Evolutionary conservation across 129 eudicot species (phyloP).

Genomic region (Flaveria brownii): DNA sequence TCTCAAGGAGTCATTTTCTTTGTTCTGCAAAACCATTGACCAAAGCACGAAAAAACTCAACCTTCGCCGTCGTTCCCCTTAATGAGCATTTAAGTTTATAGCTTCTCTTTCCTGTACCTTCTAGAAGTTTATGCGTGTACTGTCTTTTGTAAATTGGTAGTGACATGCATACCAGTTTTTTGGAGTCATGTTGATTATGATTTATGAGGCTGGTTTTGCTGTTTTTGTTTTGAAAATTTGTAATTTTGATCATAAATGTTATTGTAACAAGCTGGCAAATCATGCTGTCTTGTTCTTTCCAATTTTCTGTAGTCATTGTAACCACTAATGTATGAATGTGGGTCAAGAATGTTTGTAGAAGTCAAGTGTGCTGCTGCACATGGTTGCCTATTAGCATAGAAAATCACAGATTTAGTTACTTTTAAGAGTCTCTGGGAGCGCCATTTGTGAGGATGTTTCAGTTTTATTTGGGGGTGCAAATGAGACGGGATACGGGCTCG

Average conservation of each 20-base stretch:
- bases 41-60: constrained; percentile 35
- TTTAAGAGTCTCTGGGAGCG: too few relatives aligned
- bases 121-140: constrained; percentile 21
- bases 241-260: constrained; percentile 9
- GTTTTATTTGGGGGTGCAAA: too few relatives aligned
- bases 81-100: neutral
- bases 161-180: constrained; percentile 23
- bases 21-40: constrained; percentile 58
- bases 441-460: too few relatives aligned
- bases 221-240: neutral
- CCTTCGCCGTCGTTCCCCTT: constrained; percentile 23
- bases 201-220: constrained; percentile 21
- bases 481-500: too few relatives aligned
- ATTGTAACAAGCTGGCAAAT: constrained; percentile 14
- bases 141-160: constrained; percentile 36
- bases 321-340: neutral
- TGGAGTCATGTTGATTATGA: constrained; percentile 30
- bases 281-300: neutral
- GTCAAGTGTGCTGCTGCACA: too few relatives aligned
- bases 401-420: too few relatives aligned
- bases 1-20: constrained; percentile 69
- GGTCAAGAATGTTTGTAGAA: neutral
- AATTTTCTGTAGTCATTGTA: neutral
- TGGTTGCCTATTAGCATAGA: too few relatives aligned
- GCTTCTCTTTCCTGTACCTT: neutral